A percentile compares a stretch with the other conserved stretches of the same genome.
Evolutionary conservation across 2,329 filamentous ascomycete species (phyloP).

Genomic region (Rugonectria rugulosa): DNA sequence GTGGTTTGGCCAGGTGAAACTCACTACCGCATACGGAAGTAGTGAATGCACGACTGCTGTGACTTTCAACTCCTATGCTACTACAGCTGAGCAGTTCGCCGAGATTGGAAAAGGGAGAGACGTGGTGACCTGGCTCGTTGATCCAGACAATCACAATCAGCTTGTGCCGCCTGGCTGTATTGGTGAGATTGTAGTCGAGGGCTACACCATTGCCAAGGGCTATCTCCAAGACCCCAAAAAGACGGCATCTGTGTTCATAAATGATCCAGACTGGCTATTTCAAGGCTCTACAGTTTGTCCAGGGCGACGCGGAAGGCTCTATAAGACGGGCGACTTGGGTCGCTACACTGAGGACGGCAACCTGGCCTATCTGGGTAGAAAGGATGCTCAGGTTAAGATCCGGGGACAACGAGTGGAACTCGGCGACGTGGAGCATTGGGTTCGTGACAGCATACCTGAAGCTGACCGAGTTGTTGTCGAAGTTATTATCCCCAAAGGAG

Average conservation of each 20-base stretch:
- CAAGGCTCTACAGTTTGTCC: slow-evolving; percentile 28
- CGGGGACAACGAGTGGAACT: slow-evolving; percentile 65
- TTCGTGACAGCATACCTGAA: slow-evolving; percentile 48
- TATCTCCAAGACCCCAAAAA: slow-evolving; percentile 22
- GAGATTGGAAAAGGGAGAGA: slow-evolving; percentile 24
- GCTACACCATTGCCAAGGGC: slow-evolving; percentile 15
- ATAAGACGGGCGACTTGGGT: slow-evolving; percentile 59
- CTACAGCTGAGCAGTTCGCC: no score
- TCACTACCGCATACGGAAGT: no score
- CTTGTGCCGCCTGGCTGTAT: slow-evolving; percentile 29
- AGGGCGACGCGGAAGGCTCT: slow-evolving; percentile 36
- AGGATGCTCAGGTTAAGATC: slow-evolving; percentile 67
- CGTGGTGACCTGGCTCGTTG: slow-evolving; percentile 47
- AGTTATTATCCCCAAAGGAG: background rate
- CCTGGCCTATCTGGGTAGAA: slow-evolving; percentile 57
- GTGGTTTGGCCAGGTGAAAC: no score
- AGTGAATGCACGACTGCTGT: no score
- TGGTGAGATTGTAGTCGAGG: slow-evolving; percentile 13
- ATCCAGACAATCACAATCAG: slow-evolving; percentile 38
- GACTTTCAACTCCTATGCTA: no score
- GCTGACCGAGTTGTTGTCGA: background rate
- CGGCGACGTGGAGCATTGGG: slow-evolving; percentile 52
- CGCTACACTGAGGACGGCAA: slow-evolving; percentile 50
- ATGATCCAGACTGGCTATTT: slow-evolving; percentile 55
- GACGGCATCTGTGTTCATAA: slow-evolving; percentile 23